A percentile compares a stretch with the other conserved stretches of the same genome.
Conservation (phyloP, 805 yeast species). For the Candida berthetii region DNA sequence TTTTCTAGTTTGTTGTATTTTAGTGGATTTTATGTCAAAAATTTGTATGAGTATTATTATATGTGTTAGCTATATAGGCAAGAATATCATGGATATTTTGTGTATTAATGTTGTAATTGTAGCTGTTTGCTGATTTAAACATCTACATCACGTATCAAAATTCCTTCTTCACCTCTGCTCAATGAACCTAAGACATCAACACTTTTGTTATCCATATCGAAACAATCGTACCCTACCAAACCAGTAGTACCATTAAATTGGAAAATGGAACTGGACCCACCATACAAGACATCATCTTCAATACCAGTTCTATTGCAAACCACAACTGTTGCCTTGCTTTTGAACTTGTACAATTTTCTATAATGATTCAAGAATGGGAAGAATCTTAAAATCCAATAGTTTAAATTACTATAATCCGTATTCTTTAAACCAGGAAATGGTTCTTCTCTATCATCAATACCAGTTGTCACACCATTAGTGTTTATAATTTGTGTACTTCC, state of each 20-base stretch:
- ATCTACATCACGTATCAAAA: slow-evolving; percentile 53
- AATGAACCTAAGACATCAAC: slow-evolving; percentile 49
- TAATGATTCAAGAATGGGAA: slow-evolving; percentile 48
- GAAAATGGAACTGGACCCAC: slow-evolving; percentile 55
- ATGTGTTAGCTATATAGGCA: too few relatives aligned
- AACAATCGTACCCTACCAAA: slow-evolving; percentile 13
- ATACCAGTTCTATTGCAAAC: slow-evolving; percentile 72
- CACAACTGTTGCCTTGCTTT: slow-evolving; percentile 32
- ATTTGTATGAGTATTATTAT: too few relatives aligned
- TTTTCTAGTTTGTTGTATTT: background rate
- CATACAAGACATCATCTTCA: slow-evolving; percentile 64
- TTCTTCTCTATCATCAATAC: slow-evolving; percentile 8
- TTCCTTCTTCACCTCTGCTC: slow-evolving; percentile 62
- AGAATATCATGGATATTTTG: too few relatives aligned
- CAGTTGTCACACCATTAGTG: background rate
- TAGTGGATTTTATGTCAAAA: background rate
- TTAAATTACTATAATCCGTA: slow-evolving; percentile 44
- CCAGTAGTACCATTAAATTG: slow-evolving; percentile 40
- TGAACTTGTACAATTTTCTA: slow-evolving; percentile 4
- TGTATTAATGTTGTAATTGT: background rate
- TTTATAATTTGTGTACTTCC: background rate
- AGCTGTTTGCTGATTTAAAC: slow-evolving; percentile 2
- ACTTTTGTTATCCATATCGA: slow-evolving; percentile 41
- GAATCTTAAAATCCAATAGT: slow-evolving; percentile 74
- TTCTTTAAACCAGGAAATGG: slow-evolving; percentile 22